Evolutionary conservation across 108 stramenopile genomes (phyloP), one percentile per base, ranked within the genome.

Genomic region (Thalassiosira profunda): DNA sequence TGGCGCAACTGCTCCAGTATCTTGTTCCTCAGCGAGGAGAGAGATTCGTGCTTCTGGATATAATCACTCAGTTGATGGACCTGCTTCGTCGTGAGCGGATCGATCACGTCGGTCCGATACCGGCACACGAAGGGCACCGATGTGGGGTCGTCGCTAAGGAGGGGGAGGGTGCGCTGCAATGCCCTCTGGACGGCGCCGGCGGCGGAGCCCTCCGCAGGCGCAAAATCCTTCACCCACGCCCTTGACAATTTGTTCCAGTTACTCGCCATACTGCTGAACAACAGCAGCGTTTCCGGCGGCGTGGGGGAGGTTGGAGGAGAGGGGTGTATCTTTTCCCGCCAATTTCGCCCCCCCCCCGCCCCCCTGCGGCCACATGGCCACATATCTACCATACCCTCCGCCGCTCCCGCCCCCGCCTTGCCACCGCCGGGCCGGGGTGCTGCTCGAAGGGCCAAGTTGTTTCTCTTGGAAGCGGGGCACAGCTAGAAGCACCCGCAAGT

Each of bases 61-160:
- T 67, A 60, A 15, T 82, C 68, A 51, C 66, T 55, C 15, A 87
- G 48, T 18, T 54, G 31, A 64, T 84, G 83, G 23, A 87, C 81
- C 54, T 84, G 74, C 38, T 70, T 73, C 17, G 86, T 84, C 3
- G 83, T 51, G 3, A 87, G 60, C 5, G 86, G 86, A 47, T 80
- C 41, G 15, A 87, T 68, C 15, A 83, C 29, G 48, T 87, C 86
- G 38, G 81, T 49, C 41, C 86, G 63, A 43, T 87, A 87, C 4
- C 86, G 83, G 53, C 86, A 87, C 17, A 87, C 70, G 58, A 87
- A 87, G 1, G 86, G 86, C 38, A 87, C 84, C 4, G 84, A 58
- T 18, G 70, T 45, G 12, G 74, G 70, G 33, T 78, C 83, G n/a
- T 58, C 76, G 21, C 26, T 58, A 51, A 86, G 52, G 0, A 86